Evolutionary conservation across 345 rosid genomes (phyloP).

Genomic region (Noccaea bulbosa): DNA sequence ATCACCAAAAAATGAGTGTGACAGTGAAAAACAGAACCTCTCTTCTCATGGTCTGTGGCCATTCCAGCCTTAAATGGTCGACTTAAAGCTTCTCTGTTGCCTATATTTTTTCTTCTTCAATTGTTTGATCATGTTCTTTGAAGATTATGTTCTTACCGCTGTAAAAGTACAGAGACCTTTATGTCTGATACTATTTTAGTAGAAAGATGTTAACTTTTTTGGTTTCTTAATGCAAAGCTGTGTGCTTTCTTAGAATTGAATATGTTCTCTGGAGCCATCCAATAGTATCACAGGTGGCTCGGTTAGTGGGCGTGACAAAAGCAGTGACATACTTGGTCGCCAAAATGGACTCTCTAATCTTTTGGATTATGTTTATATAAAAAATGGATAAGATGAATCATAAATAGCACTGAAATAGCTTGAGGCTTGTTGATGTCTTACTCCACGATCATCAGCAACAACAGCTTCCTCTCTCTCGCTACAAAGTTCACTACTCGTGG

Average conservation of each 20-base stretch:
- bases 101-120: not conserved
- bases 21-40: not conserved
- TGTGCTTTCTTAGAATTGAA: not conserved
- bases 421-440: slow-evolving; percentile 36
- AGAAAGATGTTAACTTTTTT: not conserved
- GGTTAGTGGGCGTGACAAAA: slow-evolving; percentile 31
- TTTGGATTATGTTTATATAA: slow-evolving; percentile 16
- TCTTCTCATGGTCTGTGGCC: not conserved
- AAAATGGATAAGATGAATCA: slow-evolving; percentile 7
- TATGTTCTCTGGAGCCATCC: not conserved
- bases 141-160: not conserved
- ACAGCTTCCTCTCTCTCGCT: slow-evolving; percentile 34
- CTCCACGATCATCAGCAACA: slow-evolving; percentile 29
- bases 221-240: slow-evolving; percentile 5
- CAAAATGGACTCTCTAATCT: slow-evolving; percentile 12
- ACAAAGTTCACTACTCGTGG: slow-evolving; percentile 30
- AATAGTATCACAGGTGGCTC: slow-evolving; percentile 13
- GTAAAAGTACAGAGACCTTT: slow-evolving; percentile 7
- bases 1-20: not conserved
- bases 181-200: too few relatives aligned
- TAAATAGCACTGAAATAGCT: not conserved
- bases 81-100: not conserved
- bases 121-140: not conserved
- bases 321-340: slow-evolving; percentile 40
- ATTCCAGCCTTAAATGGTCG: not conserved